Conservation (phyloP, 2,329 filamentous ascomycete species). For the Cryphonectria japonica region DNA sequence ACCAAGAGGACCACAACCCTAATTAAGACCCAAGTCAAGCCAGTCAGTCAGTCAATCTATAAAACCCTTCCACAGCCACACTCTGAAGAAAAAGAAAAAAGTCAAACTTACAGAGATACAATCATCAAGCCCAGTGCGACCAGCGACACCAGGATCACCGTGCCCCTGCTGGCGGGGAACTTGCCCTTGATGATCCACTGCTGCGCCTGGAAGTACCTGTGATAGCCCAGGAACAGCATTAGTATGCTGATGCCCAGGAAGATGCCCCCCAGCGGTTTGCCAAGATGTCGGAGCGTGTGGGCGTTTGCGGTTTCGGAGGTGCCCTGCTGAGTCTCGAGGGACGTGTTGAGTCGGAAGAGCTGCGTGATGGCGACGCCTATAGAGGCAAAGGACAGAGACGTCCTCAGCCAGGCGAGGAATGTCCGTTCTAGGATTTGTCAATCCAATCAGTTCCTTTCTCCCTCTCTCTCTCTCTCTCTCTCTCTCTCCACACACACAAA, state of each 20-base stretch:
- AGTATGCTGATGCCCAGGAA: slow-evolving; percentile 78
- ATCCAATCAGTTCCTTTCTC: no score
- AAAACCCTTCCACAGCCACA: no score
- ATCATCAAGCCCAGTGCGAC: slow-evolving; percentile 68
- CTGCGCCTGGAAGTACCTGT: slow-evolving; percentile 77
- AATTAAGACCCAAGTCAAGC: not conserved
- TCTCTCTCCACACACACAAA: not conserved
- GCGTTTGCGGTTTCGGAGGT: slow-evolving; percentile 37
- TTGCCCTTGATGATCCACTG: slow-evolving; percentile 79
- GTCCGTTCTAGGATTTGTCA: slow-evolving; percentile 65
- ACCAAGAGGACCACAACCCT: slow-evolving; percentile 17
- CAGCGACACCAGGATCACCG: slow-evolving; percentile 69
- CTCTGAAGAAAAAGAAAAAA: not conserved
- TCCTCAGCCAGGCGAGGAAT: slow-evolving; percentile 84
- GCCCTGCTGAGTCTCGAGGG: slow-evolving; percentile 47
- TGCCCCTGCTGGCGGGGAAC: slow-evolving; percentile 55
- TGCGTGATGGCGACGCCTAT: slow-evolving; percentile 86
- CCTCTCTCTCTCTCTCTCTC: no score
- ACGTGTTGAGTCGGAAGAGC: slow-evolving; percentile 80
- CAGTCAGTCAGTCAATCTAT: not conserved
- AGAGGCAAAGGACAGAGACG: slow-evolving; percentile 77
- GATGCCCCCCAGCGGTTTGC: slow-evolving; percentile 74
- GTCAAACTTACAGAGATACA: slow-evolving; percentile 47
- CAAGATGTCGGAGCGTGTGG: slow-evolving; percentile 62
- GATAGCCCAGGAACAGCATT: slow-evolving; percentile 75